phyloP scores from a whole-genome alignment of 148 eudicot species.

The Rhododendron henanense region DNA sequence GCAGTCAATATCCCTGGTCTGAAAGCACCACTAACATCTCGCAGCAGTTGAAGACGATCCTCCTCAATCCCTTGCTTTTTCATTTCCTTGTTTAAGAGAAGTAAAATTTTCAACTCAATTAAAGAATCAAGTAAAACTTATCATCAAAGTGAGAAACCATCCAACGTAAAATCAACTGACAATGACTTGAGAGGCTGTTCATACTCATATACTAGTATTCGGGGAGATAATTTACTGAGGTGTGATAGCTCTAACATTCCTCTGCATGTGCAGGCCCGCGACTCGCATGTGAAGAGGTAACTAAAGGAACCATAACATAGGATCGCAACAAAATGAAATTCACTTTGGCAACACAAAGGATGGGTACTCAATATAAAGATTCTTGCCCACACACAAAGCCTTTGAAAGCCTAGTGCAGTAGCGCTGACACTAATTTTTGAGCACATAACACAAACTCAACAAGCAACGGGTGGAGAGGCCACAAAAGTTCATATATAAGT shows the following conservation, averaged over 20 bases:
- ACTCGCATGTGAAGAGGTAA: background rate
- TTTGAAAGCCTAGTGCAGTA: background rate
- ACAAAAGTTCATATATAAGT: background rate
- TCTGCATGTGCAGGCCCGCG: background rate
- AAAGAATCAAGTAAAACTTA: too few species aligned
- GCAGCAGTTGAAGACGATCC: constrained; percentile 54
- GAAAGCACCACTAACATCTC: constrained; percentile 69
- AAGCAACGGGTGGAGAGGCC: background rate
- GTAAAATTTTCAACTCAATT: background rate
- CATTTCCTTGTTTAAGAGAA: constrained; percentile 48
- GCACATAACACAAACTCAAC: background rate
- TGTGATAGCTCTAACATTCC: background rate
- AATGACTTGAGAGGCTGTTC: background rate
- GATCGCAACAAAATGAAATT: background rate
- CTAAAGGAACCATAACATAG: background rate
- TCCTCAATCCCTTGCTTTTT: constrained; percentile 50
- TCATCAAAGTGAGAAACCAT: background rate
- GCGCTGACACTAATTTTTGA: background rate
- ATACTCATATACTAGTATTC: background rate
- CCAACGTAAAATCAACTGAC: background rate
- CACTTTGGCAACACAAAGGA: background rate
- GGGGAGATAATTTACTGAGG: background rate
- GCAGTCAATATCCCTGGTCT: constrained; percentile 77
- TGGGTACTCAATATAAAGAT: background rate
- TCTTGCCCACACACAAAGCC: background rate